These are phyloP conservation scores for Ocimum tenuiflorum DNA, from an alignment of 257 asterid species.

Conservation along the genomic window DNA sequence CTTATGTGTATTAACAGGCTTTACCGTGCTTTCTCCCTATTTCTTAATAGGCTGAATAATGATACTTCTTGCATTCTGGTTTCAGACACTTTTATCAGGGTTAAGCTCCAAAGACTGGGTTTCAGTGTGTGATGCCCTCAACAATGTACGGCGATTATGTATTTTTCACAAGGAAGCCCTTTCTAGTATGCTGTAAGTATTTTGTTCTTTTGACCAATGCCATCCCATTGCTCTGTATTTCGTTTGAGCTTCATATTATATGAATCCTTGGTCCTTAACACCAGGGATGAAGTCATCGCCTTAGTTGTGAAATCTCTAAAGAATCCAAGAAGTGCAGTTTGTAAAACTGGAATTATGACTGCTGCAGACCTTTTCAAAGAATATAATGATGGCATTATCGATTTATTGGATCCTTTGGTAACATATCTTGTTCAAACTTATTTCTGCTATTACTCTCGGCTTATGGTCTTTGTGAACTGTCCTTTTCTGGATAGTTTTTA, in stretches of 20 bases:
- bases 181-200: slow-evolving; percentile 62
- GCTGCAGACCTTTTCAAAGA: slow-evolving; percentile 74
- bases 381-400: slow-evolving; percentile 58
- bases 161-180: slow-evolving; percentile 72
- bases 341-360: slow-evolving; percentile 89
- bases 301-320: slow-evolving; percentile 67
- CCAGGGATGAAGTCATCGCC: slow-evolving; percentile 57
- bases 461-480: not conserved
- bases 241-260: not conserved
- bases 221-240: slow-evolving; percentile 8
- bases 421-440: not conserved
- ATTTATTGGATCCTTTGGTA: slow-evolving; percentile 80
- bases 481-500: not conserved
- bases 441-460: not conserved
- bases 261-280: slow-evolving; percentile 15
- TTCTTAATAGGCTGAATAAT: not conserved
- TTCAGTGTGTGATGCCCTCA: slow-evolving; percentile 73
- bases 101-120: slow-evolving; percentile 87
- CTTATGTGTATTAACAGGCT: not conserved
- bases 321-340: slow-evolving; percentile 92
- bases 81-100: slow-evolving; percentile 57
- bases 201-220: not conserved
- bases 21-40: not conserved
- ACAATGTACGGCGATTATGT: slow-evolving; percentile 60
- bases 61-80: slow-evolving; percentile 22